phyloP scores from a whole-genome alignment of 2,329 filamentous ascomycete species.

The Fusarium sp. region DNA sequence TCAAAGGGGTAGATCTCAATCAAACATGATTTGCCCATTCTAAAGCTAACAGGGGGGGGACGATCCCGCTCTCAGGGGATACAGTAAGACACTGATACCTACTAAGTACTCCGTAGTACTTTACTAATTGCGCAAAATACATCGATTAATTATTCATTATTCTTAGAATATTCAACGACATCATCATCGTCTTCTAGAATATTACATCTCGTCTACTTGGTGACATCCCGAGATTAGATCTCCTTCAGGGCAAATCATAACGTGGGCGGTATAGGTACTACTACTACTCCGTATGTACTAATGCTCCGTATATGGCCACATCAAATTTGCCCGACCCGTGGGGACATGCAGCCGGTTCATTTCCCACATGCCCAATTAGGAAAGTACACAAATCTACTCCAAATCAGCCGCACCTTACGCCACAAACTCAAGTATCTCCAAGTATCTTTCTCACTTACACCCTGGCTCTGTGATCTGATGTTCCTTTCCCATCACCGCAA shows the following conservation, averaged over 20 bases:
- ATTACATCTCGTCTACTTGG: slow-evolving; percentile 5
- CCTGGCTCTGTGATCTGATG: slow-evolving; percentile 31
- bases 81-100: background rate
- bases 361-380: slow-evolving; percentile 39
- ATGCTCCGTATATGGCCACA: slow-evolving; percentile 11
- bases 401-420: background rate
- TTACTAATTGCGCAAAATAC: background rate
- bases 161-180: background rate
- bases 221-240: slow-evolving; percentile 34
- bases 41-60: slow-evolving; percentile 17
- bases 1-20: slow-evolving; percentile 42
- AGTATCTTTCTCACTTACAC: slow-evolving; percentile 37
- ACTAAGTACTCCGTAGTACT: background rate
- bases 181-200: slow-evolving; percentile 24
- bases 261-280: background rate
- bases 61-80: slow-evolving; percentile 20
- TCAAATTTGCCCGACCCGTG: slow-evolving; percentile 27
- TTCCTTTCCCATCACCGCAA: slow-evolving; percentile 32
- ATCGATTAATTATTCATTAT: background rate
- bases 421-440: slow-evolving; percentile 8
- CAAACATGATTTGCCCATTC: slow-evolving; percentile 14
- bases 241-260: slow-evolving; percentile 22
- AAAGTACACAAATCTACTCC: slow-evolving; percentile 33
- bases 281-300: too few species aligned
- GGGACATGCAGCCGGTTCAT: slow-evolving; percentile 34